Conservation (phyloP, 371 early-diverging fungal genomes). For the Mucor sp. region DNA sequence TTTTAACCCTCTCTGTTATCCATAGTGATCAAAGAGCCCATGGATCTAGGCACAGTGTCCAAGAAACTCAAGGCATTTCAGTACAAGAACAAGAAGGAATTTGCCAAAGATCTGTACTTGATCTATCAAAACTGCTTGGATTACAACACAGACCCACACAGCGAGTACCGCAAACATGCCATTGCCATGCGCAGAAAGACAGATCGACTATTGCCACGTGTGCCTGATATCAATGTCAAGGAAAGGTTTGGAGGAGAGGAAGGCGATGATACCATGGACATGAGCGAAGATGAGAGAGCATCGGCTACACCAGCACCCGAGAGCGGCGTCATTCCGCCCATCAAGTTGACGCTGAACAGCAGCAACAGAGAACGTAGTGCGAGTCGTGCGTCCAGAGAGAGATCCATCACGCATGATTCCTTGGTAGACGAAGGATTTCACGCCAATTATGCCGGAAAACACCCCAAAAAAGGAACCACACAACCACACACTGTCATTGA, state of each 20-base stretch:
- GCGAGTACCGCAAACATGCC: slow-evolving; percentile 83
- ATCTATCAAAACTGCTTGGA: slow-evolving; percentile 82
- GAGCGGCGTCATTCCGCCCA: not conserved
- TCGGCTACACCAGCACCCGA: not conserved
- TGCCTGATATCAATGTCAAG: slow-evolving; percentile 78
- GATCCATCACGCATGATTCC: slow-evolving; percentile 5
- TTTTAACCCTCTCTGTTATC: not conserved
- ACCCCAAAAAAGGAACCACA: slow-evolving; percentile 16
- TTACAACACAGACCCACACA: slow-evolving; percentile 79
- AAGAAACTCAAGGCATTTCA: slow-evolving; percentile 71
- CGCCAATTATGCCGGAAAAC: slow-evolving; percentile 7
- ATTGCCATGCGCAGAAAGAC: slow-evolving; percentile 76
- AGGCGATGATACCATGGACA: slow-evolving; percentile 40
- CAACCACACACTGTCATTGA: slow-evolving; percentile 9
- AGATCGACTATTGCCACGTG: slow-evolving; percentile 66
- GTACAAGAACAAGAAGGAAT: slow-evolving; percentile 77
- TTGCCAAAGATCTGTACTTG: slow-evolving; percentile 74
- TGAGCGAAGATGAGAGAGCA: slow-evolving; percentile 27
- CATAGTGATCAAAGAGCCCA: slow-evolving; percentile 80
- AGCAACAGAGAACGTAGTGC: not conserved
- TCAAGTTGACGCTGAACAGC: not conserved
- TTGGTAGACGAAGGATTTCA: not conserved
- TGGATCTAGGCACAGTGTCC: slow-evolving; percentile 87
- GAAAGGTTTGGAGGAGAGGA: slow-evolving; percentile 55
- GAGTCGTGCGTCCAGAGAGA: not conserved